Percentiles rank a stretch among this genome's conserved stretches.
Evolutionary conservation across 148 eudicot genomes (phyloP).

Genomic region (Silene latifolia): DNA sequence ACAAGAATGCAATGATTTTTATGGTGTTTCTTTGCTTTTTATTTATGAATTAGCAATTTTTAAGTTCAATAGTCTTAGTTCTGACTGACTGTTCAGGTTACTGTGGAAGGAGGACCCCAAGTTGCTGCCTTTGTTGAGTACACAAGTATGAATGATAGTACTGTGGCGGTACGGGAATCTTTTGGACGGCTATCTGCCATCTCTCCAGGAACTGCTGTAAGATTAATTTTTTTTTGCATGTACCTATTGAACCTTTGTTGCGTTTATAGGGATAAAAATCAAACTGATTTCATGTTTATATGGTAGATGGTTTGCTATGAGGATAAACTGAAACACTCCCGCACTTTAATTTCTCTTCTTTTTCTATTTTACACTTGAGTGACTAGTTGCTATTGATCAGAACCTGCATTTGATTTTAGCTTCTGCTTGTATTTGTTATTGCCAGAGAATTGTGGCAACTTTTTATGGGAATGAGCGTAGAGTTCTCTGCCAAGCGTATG

Average conservation of each 20-base stretch:
- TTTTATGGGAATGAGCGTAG: constrained; percentile 52
- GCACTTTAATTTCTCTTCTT: neutral
- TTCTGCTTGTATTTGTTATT: constrained; percentile 16
- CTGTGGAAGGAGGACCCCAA: constrained; percentile 77
- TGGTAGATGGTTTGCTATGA: neutral
- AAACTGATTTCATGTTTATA: neutral
- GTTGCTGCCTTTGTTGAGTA: constrained; percentile 55
- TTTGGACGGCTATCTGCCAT: constrained; percentile 60
- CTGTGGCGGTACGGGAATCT: constrained; percentile 48
- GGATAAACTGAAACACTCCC: neutral
- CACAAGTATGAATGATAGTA: constrained; percentile 48
- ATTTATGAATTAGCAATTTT: neutral
- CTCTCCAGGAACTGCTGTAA: constrained; percentile 74
- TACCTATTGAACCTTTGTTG: neutral
- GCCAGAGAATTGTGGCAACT: constrained; percentile 54
- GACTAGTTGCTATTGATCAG: neutral
- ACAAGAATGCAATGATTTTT: neutral
- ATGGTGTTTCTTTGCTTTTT: constrained; percentile 12
- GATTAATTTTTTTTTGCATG: constrained; percentile 21
- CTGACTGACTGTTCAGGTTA: constrained; percentile 38
- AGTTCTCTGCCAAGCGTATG: constrained; percentile 56
- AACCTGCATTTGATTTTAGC: neutral
- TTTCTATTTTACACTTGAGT: neutral
- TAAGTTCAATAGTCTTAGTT: neutral
- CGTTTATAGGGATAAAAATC: neutral